Base-by-base conservation (phyloP, 176 grass and related monocot species). In the Melocanna baccifera region DNA sequence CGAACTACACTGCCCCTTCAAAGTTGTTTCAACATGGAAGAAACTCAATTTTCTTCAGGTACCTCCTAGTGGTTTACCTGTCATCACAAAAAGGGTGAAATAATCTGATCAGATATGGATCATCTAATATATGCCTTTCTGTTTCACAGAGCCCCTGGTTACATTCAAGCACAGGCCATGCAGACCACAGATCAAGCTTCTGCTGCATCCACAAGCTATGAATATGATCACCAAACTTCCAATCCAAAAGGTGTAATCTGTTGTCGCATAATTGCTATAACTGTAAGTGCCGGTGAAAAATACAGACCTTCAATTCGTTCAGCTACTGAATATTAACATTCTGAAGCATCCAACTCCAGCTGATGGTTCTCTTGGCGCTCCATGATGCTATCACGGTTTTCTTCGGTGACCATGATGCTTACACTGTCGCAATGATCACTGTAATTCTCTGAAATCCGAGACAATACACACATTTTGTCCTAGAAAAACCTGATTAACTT, bases 41-140 rank as follows among this genome's bases (percentile, higher is more conserved):
- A 34, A 86, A 83, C 41, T 81, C 90, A 1, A 83, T 92, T 62
- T 90, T 85, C 87, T 94, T 90, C 77, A 92, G 92, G 92, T 94
- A 81, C 29, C 11, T 45, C 10, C 12, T 9, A n/a, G 42, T 11
- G 40, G 12, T 43, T 59, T 16, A 6, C 36, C 30, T 52, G 1
- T 7, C 29, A 42, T 19, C 32, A 52, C 20, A 36, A n/a, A 51
- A 47, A 5, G 12, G 15, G 25, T 43, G 62, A 13, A 14, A 15
- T 10, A 16, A 61, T 63, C 47, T 69, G 29, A 16, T 51, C 39
- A 65, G 3, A 8, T 6, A 71, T 25, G 41, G 10, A 65, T 42
- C 39, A 18, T 19, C 30, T 29, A 12, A 52, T 9, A 9, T 57
- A 57, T 10, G 37, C 39, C 61, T 37, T 22, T 78, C 9, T 45